Base-by-base conservation (phyloP, 2,329 filamentous ascomycete genomes). In the Colletotrichum costaricense region DNA sequence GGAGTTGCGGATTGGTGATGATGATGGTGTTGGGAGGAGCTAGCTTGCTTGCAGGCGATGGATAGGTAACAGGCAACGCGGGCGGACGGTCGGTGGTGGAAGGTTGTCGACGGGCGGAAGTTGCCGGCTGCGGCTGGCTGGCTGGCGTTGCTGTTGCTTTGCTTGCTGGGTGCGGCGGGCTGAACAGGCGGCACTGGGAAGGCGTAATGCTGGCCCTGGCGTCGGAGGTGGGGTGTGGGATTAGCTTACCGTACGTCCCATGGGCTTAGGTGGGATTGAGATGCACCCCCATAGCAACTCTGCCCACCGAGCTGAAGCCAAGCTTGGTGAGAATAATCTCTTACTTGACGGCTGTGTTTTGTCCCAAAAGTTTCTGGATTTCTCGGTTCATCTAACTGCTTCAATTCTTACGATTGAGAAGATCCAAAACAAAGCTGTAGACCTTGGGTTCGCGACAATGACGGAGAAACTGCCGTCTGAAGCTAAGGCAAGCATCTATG, bases 71-170 rank as follows among this genome's bases (percentile, higher is more conserved):
- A 35, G 33, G 33, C 33, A 46, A 28, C 26, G 49, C 30, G n/a
- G 46, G 4, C 28, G 28, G 30, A 42, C 38, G 58, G 30, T 19
- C 42, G 42, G 26, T 49, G 63, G n/a, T 63, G 62, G 62, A 57
- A 73, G 67, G 67, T 73, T 49, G 62, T 73, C 33, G 70, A 62
- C 24, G 60, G 69, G 69, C 69, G 72, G 72, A 67, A 72, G 63
- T 67, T 74, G 68, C 72, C 72, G 71, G 49, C 22, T 42, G 46
- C 19, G 24, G 35, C 54, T 67, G 52, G 22, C 28, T 67, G 52
- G 22, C 28, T 14, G 57, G 64, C 33, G 62, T 46, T 24, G 28
- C 38, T 42, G 38, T 1, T 42, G 38, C 38, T 42, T 35, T 35
- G 38, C 38, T 42, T 19, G 38, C 38, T 16, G 14, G 38, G 38